These are phyloP conservation scores for Pestalotiopsis sp. DNA, from an alignment of 2,329 filamentous ascomycete genomes.

Conservation along the genomic window DNA sequence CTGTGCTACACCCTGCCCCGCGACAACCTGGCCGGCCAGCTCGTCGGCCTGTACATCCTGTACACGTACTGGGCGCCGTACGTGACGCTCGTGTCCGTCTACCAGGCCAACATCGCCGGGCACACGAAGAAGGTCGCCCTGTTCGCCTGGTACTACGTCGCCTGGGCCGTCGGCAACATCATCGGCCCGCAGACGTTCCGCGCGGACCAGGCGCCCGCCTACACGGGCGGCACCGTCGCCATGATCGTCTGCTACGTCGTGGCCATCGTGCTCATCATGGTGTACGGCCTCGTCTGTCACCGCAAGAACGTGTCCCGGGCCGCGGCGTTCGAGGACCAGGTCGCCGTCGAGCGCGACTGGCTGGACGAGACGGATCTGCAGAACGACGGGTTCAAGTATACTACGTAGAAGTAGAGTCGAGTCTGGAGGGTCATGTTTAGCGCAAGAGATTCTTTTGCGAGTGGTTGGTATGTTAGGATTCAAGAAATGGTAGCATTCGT, in stretches of 20 bases:
- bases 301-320: slow-evolving; percentile 3
- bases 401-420: slow-evolving; percentile 4
- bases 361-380: slow-evolving; percentile 14
- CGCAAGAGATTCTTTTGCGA: no score
- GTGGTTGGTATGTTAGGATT: no score
- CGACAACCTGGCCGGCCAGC: slow-evolving; percentile 21
- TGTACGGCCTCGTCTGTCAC: slow-evolving; percentile 12
- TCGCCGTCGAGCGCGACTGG: slow-evolving; percentile 12
- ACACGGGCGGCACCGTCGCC: slow-evolving; percentile 28
- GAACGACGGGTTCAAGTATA: slow-evolving; percentile 15
- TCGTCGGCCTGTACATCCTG: slow-evolving; percentile 21
- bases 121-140: slow-evolving; percentile 61
- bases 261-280: slow-evolving; percentile 11
- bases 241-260: slow-evolving; percentile 15
- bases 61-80: slow-evolving; percentile 24
- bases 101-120: slow-evolving; percentile 50
- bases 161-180: slow-evolving; percentile 59
- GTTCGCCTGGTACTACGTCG: slow-evolving; percentile 58
- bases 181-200: slow-evolving; percentile 55
- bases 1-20: slow-evolving; percentile 33
- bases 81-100: slow-evolving; percentile 19
- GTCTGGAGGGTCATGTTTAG: not conserved
- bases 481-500: not conserved
- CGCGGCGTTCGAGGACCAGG: slow-evolving; percentile 6
- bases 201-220: slow-evolving; percentile 50